These are phyloP conservation scores for Monilinia polystroma DNA, from an alignment of 2,329 filamentous ascomycete genomes.

Conservation along the genomic window DNA sequence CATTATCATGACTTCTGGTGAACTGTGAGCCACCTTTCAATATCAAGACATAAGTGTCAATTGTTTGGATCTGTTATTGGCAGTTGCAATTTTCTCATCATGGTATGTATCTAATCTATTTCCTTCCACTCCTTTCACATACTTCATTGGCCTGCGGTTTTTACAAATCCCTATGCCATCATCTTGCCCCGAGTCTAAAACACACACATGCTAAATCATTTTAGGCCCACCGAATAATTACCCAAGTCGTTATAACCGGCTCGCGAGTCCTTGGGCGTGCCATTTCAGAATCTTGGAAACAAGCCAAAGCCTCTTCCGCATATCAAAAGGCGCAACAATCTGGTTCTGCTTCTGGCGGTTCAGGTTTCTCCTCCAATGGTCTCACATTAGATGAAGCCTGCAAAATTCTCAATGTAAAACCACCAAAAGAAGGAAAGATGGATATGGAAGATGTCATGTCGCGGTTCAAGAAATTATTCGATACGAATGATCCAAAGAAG, in stretches of 20 bases:
- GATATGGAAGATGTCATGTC: constrained; percentile 78
- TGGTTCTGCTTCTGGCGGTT: constrained; percentile 53
- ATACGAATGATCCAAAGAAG: constrained; percentile 90
- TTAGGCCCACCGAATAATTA: constrained; percentile 91
- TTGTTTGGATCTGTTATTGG: not conserved
- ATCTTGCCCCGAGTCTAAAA: not conserved
- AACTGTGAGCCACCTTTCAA: not conserved
- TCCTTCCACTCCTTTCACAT: not conserved
- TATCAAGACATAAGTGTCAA: constrained; percentile 1
- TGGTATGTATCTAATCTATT: constrained; percentile 1
- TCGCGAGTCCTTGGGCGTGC: constrained; percentile 89
- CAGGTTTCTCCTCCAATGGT: constrained; percentile 59
- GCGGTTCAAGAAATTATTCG: constrained; percentile 92
- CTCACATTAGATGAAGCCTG: constrained; percentile 95
- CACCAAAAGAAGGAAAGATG: constrained; percentile 73
- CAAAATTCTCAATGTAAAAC: constrained; percentile 94
- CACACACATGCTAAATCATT: constrained; percentile 5
- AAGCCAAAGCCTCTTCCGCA: constrained; percentile 83
- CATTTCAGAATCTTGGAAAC: constrained; percentile 91
- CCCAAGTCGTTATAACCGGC: constrained; percentile 88
- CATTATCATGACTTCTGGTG: constrained; percentile 9
- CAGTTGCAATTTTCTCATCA: not conserved
- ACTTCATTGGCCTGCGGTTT: not conserved
- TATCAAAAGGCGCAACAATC: constrained; percentile 69
- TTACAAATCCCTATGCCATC: not conserved